These are phyloP conservation scores for Ulota crispa DNA, from an alignment of 225 moss, liverwort and hornwort species.

Conservation along the genomic window DNA sequence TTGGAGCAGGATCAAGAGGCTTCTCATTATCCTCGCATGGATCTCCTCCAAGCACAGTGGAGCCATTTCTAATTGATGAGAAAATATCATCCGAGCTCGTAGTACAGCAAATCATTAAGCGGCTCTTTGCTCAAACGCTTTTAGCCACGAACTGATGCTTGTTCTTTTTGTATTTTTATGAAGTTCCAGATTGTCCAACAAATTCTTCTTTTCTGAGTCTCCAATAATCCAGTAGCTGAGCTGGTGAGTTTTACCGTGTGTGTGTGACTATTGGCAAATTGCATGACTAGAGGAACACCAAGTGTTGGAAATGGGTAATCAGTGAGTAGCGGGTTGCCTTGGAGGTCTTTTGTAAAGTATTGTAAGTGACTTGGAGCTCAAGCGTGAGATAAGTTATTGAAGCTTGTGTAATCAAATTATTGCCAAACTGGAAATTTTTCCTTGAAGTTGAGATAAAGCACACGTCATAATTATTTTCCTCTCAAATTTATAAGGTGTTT, in stretches of 20 bases:
- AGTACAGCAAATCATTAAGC: conserved; percentile 87
- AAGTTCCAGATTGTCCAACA: conserved; percentile 27
- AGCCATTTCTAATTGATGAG: conserved; percentile 93
- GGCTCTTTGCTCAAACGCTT: conserved; percentile 82
- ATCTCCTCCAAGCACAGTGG: conserved; percentile 83
- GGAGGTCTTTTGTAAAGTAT: too few species aligned
- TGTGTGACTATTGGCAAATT: neutral
- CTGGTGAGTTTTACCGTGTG: conserved; percentile 2
- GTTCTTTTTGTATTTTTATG: conserved; percentile 35
- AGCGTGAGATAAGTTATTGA: too few species aligned
- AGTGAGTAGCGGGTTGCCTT: too few species aligned
- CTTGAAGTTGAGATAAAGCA: too few species aligned
- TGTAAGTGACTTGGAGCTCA: too few species aligned
- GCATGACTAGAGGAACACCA: neutral
- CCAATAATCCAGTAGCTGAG: conserved; percentile 5
- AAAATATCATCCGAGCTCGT: conserved; percentile 69
- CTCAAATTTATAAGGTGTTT: too few species aligned
- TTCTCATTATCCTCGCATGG: conserved; percentile 83
- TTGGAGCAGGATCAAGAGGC: conserved; percentile 75
- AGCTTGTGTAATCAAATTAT: too few species aligned
- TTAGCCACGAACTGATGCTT: conserved; percentile 73
- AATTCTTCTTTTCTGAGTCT: conserved; percentile 21
- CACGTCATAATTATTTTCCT: too few species aligned
- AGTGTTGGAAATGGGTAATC: too few species aligned
- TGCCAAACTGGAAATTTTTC: too few species aligned